Conservation (phyloP, 2,329 filamentous ascomycete species). For the Trichoderma gracile region DNA sequence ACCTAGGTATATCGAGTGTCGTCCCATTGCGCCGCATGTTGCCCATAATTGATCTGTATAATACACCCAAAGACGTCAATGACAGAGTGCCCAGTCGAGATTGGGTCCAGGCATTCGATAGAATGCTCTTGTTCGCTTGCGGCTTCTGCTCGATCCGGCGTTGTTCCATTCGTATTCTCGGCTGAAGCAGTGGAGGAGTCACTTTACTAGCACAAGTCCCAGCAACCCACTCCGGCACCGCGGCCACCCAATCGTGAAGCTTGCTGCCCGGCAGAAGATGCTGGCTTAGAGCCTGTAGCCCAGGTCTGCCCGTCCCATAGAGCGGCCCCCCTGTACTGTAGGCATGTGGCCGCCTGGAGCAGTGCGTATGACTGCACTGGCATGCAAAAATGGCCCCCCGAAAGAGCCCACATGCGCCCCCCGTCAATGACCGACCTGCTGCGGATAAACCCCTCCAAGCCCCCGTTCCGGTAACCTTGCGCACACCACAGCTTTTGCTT, state of each 20-base stretch:
- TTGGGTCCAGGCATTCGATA: neutral
- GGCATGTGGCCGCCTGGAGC: slow-evolving; percentile 8
- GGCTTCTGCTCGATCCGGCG: neutral
- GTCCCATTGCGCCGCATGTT: no score
- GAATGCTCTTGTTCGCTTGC: slow-evolving; percentile 4
- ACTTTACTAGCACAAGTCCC: no score
- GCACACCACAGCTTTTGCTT: slow-evolving; percentile 25
- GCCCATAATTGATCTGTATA: no score
- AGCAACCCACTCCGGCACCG: slow-evolving; percentile 12
- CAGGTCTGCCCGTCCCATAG: neutral
- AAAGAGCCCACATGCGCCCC: slow-evolving; percentile 12
- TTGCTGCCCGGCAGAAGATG: slow-evolving; percentile 1
- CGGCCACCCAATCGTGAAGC: slow-evolving; percentile 17
- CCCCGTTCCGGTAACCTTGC: slow-evolving; percentile 16
- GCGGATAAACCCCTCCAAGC: slow-evolving; percentile 25
- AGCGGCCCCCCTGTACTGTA: slow-evolving; percentile 1
- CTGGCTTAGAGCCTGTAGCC: neutral
- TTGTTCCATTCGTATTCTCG: no score
- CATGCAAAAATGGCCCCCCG: slow-evolving; percentile 15
- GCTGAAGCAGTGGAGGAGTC: no score
- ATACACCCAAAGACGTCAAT: no score
- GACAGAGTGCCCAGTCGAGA: no score
- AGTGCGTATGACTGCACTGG: slow-evolving; percentile 5
- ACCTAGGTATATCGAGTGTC: no score
- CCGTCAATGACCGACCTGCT: neutral